Base-by-base conservation (phyloP, 1,284 basidiomycete species). In the Cutaneotrichosporon sp. region DNA sequence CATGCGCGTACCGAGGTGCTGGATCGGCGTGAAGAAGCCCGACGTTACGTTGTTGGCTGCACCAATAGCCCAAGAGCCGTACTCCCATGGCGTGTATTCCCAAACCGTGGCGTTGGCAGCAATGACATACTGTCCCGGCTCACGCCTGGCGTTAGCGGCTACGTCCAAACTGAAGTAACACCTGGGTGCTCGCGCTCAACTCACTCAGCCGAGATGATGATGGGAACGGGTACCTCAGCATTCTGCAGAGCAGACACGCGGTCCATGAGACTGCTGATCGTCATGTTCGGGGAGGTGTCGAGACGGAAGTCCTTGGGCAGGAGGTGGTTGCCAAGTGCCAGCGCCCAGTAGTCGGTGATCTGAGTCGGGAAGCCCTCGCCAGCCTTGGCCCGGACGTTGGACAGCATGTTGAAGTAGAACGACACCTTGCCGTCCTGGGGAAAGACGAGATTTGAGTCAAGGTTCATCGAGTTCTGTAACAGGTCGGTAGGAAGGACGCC, bases 341-440 rank as follows among this genome's bases (percentile, higher is more conserved):
- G 60, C 27, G 56, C 66, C 72, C 72, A 74, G 57, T 70, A 64
- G 56, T 72, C 71, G 37, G 69, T 71, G 49, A 76, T 68, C 51
- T 74, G 72, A 1, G 68, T 72, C 1, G 60, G 56, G 61, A 72
- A 77, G 16, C 70, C 70, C 20, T 52, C 52, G 45, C 64, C 57
- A 1, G 32, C 24, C 61, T 77, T 77, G 6, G 67, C 69, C 8
- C 56, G 43, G n/a, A 71, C 70, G 17, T 76, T 62, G 20, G 57
- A 52, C 22, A 74, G 51, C 44, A 76, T 48, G 53, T 59, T 51
- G 34, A 90, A 83, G 27, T 70, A 68, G 66, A 80, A 79, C 35
- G 75, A 74, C 54, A 79, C 65, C 74, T 80, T 77, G 6, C 78
- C 79, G n/a, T 86, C 84, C 64, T 83, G 88, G 0, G 90, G 88